A percentile compares a stretch with the other conserved stretches of the same genome.
Evolutionary conservation across 345 rosid species (phyloP).

Genomic region (Clausena lansium): DNA sequence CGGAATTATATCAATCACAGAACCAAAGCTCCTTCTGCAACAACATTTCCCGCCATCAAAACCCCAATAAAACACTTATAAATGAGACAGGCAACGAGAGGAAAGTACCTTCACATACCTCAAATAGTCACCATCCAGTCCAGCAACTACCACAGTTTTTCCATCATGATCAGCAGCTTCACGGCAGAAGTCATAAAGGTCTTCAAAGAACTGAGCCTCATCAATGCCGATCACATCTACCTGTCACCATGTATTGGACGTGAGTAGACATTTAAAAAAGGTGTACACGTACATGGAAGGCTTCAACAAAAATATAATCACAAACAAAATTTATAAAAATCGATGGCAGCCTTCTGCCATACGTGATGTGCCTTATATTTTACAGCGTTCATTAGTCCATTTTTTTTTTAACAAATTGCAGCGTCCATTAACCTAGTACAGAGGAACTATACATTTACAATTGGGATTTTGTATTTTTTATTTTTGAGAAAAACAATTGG

Average conservation of each 20-base stretch:
- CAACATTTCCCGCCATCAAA: constrained; percentile 4
- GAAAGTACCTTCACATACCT: constrained; percentile 35
- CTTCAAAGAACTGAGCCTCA: constrained; percentile 89
- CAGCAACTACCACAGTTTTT: constrained; percentile 80
- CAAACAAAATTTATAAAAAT: neutral
- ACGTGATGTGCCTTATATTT: neutral
- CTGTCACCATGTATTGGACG: constrained; percentile 31
- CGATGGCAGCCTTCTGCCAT: neutral
- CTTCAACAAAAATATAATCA: neutral
- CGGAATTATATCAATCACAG: constrained; percentile 74
- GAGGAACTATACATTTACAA: neutral
- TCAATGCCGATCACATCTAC: constrained; percentile 95
- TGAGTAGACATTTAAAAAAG: constrained; percentile 5
- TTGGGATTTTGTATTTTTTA: neutral
- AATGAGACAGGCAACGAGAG: neutral
- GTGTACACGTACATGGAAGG: neutral
- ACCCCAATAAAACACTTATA: neutral
- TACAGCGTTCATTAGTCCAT: neutral
- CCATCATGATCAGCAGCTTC: constrained; percentile 87
- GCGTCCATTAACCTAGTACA: neutral
- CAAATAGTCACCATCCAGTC: constrained; percentile 84
- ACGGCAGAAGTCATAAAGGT: constrained; percentile 78
- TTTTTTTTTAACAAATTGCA: neutral
- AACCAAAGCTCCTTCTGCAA: constrained; percentile 75
- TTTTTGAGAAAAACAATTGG: neutral